These are phyloP conservation scores for Coniochaeta prunicola DNA, from an alignment of 2,329 filamentous ascomycete species.

Conservation along the genomic window DNA sequence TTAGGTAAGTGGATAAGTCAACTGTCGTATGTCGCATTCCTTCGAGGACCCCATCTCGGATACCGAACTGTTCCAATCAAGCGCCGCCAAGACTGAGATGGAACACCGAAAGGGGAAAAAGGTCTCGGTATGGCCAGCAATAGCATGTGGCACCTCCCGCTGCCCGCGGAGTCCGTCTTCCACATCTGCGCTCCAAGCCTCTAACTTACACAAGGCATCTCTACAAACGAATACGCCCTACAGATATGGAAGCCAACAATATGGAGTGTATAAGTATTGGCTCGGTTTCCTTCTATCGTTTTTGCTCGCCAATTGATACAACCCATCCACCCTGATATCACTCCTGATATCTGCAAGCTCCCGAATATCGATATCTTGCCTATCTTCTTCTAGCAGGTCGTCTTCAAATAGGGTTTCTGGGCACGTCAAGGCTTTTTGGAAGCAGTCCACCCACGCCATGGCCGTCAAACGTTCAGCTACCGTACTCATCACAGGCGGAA, in stretches of 20 bases:
- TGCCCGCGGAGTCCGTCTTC: background rate
- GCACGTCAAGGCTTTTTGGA: background rate
- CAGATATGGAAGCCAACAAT: too few species aligned
- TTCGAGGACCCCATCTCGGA: background rate
- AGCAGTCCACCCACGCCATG: background rate
- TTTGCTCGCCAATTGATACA: too few species aligned
- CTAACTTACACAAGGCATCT: too few species aligned
- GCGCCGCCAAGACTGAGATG: background rate
- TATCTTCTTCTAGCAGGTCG: too few species aligned
- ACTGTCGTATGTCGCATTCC: too few species aligned
- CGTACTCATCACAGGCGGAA: conserved; percentile 37
- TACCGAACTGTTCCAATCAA: background rate
- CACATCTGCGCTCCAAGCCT: background rate
- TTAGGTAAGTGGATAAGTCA: too few species aligned
- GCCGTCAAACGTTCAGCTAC: background rate
- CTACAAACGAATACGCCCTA: too few species aligned
- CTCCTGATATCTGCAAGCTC: too few species aligned
- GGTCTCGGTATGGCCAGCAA: background rate
- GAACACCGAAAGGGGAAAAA: background rate
- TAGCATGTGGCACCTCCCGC: background rate
- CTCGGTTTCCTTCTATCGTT: too few species aligned
- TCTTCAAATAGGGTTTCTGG: background rate
- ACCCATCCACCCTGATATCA: too few species aligned
- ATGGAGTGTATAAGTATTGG: background rate
- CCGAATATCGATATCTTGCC: too few species aligned